Conservation (phyloP, 148 eudicot genomes). For the Suaeda aralocaspica region DNA sequence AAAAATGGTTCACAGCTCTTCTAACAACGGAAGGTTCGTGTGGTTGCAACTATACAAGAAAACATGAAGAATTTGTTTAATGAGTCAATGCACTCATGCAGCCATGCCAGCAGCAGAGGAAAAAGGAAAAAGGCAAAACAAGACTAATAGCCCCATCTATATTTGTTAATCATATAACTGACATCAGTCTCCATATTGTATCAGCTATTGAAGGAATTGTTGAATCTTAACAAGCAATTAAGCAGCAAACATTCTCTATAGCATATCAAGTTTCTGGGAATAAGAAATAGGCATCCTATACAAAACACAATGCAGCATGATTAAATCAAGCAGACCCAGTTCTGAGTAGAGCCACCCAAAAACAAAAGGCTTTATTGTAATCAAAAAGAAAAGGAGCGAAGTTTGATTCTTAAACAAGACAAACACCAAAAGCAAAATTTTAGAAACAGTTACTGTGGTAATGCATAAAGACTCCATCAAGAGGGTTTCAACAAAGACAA, state of each 20-base stretch:
- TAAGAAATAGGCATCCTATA: background rate
- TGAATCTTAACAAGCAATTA: background rate
- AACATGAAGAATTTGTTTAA: background rate
- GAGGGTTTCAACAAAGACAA: background rate
- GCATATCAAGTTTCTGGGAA: background rate
- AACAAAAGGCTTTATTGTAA: too few species aligned
- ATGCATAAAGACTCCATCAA: too few species aligned
- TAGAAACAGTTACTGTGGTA: too few species aligned
- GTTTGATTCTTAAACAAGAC: too few species aligned
- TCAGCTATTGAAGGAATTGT: background rate
- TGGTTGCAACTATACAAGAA: slow-evolving; percentile 67
- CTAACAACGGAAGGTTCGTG: slow-evolving; percentile 81
- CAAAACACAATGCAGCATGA: too few species aligned
- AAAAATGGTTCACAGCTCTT: slow-evolving; percentile 88
- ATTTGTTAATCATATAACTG: background rate
- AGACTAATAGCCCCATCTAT: background rate
- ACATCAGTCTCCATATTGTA: background rate
- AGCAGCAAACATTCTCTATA: background rate
- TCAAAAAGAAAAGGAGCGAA: too few species aligned
- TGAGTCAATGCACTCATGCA: too few species aligned
- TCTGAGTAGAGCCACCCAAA: too few species aligned
- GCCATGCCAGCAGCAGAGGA: background rate
- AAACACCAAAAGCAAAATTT: too few species aligned
- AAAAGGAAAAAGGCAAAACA: background rate
- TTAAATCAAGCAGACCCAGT: too few species aligned